phyloP scores from a whole-genome alignment of 2,329 filamentous ascomycete species.

The Rhynchosporium agropyri region DNA sequence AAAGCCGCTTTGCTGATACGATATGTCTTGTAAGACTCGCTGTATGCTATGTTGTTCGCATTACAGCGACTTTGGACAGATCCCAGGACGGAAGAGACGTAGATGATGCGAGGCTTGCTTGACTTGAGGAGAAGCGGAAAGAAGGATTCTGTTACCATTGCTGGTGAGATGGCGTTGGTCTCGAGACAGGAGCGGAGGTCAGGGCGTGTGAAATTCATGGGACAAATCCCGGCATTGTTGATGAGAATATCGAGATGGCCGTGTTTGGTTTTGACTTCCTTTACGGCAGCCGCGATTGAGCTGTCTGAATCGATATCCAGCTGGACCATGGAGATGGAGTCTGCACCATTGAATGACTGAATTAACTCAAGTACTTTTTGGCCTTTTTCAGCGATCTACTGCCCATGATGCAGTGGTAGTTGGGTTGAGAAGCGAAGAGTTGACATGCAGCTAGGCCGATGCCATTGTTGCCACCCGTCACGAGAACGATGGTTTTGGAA shows the following conservation, averaged over 20 bases:
- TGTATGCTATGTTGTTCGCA: not conserved
- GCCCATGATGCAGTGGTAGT: not conserved
- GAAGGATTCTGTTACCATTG: slow-evolving; percentile 1
- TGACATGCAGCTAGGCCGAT: slow-evolving; percentile 7
- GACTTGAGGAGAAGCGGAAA: not conserved
- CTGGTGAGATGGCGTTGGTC: slow-evolving; percentile 5
- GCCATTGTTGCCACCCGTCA: slow-evolving; percentile 7
- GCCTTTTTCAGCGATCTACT: slow-evolving; percentile 1
- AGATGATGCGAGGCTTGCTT: slow-evolving; percentile 10
- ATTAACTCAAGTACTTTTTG: not conserved
- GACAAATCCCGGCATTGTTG: slow-evolving; percentile 9
- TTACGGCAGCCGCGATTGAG: not conserved
- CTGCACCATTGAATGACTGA: not conserved
- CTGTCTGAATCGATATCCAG: slow-evolving; percentile 8
- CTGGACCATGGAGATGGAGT: slow-evolving; percentile 2
- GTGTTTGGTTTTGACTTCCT: slow-evolving; percentile 4
- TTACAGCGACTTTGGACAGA: not conserved
- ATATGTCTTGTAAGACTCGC: slow-evolving; percentile 4
- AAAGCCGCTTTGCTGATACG: slow-evolving; percentile 9
- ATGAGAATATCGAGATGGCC: slow-evolving; percentile 5
- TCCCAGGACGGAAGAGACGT: slow-evolving; percentile 3
- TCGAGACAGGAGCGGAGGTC: not conserved
- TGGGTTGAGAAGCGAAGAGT: not conserved
- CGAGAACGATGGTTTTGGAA: slow-evolving; percentile 5
- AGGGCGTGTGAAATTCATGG: slow-evolving; percentile 2